Evolutionary conservation across 768 basidiomycete genomes (phyloP).

Genomic region (Tylopilus felleus): DNA sequence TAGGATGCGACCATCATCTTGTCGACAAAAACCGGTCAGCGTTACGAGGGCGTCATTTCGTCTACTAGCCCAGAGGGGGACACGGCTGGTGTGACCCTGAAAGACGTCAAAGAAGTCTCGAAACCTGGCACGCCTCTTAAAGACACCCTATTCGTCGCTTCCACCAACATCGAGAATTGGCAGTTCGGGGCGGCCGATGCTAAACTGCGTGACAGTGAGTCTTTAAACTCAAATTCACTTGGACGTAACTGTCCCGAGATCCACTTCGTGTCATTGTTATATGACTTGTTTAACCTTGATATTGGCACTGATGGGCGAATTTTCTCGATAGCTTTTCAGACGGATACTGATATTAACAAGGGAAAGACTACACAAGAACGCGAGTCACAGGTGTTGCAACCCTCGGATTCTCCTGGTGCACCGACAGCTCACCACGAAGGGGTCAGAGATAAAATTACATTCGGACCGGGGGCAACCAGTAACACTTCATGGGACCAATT

Average conservation of each 20-base stretch:
- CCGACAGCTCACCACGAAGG: conserved; percentile 26
- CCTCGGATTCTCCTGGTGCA: conserved; percentile 31
- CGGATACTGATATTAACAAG: conserved; percentile 76
- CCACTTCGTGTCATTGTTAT: too few species aligned
- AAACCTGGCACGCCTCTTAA: conserved; percentile 65
- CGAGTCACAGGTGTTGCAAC: conserved; percentile 78
- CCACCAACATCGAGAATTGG: conserved; percentile 71
- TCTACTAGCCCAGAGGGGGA: conserved; percentile 65
- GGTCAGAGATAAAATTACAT: conserved; percentile 64
- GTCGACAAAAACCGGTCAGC: conserved; percentile 62
- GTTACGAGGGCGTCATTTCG: conserved; percentile 69
- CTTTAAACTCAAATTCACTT: not conserved
- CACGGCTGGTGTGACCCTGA: conserved; percentile 67
- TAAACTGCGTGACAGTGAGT: conserved; percentile 66
- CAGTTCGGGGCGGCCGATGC: conserved; percentile 71
- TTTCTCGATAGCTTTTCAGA: conserved; percentile 62
- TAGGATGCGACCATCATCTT: conserved; percentile 80
- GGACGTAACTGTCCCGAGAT: not conserved
- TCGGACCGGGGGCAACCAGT: conserved; percentile 49
- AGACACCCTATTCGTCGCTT: conserved; percentile 66
- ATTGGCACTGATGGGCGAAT: conserved; percentile 13
- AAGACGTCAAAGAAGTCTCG: conserved; percentile 72
- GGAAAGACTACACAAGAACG: conserved; percentile 57
- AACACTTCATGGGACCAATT: conserved; percentile 85
- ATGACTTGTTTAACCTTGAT: not conserved